Evolutionary conservation across 2,329 filamentous ascomycete genomes (phyloP).

Genomic region (Nemania diffusa): DNA sequence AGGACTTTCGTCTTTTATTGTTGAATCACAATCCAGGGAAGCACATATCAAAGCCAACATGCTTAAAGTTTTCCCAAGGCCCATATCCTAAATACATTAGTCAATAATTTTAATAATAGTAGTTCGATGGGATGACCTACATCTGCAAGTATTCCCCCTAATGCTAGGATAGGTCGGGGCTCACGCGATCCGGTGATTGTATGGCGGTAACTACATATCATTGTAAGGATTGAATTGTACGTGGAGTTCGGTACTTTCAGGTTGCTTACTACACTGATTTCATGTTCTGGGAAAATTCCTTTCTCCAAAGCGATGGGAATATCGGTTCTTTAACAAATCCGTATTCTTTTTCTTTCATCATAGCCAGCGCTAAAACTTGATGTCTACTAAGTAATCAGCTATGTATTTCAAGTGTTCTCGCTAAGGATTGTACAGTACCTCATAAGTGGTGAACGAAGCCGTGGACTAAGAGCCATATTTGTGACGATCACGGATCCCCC

Average conservation of each 20-base stretch:
- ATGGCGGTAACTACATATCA: constrained; percentile 26
- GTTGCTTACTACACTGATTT: not conserved
- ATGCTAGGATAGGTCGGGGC: not conserved
- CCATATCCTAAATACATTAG: constrained; percentile 31
- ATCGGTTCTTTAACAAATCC: not conserved
- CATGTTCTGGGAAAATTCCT: not conserved
- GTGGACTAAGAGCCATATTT: not conserved
- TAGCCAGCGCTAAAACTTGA: constrained; percentile 17
- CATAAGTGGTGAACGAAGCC: constrained; percentile 1
- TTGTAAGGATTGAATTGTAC: not conserved
- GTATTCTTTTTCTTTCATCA: constrained; percentile 25
- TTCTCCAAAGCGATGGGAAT: constrained; percentile 23
- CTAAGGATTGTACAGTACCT: not conserved
- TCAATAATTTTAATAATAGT: no score
- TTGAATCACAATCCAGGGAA: constrained; percentile 5
- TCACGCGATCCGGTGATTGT: constrained; percentile 14
- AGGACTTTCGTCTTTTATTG: not conserved
- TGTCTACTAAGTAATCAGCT: constrained; percentile 12
- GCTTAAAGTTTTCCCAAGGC: constrained; percentile 35
- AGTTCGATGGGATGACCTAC: constrained; percentile 8
- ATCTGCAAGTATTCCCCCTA: constrained; percentile 29
- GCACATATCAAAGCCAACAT: constrained; percentile 25
- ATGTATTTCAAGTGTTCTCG: not conserved
- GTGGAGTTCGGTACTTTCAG: not conserved
- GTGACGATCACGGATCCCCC: not conserved